Percentiles rank a stretch among this genome's conserved stretches.
These are phyloP conservation scores for Postia placenta DNA, from an alignment of 768 basidiomycete species.

Conservation along the genomic window DNA sequence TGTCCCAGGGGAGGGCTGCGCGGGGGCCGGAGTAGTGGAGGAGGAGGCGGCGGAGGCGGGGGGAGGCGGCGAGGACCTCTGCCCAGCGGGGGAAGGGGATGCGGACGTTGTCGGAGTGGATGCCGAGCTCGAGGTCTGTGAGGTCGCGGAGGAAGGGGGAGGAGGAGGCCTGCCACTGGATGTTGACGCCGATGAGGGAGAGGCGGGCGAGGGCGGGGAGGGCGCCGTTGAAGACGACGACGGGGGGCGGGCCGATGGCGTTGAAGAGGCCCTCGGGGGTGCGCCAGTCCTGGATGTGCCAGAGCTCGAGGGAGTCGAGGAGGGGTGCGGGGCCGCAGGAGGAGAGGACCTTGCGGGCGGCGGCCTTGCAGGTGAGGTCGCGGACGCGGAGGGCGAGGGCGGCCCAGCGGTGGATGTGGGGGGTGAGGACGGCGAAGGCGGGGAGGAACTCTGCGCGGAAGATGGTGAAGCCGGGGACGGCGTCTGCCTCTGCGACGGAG, in stretches of 20 bases:
- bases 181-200: conserved; percentile 60
- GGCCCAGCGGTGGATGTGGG: conserved; percentile 47
- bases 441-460: conserved; percentile 42
- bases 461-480: conserved; percentile 43
- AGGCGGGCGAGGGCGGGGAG: conserved; percentile 49
- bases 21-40: conserved; percentile 58
- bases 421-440: conserved; percentile 29
- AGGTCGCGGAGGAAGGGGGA: conserved; percentile 48
- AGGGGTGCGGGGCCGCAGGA: conserved; percentile 47
- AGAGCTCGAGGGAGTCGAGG: conserved; percentile 55
- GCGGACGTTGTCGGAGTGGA: conserved; percentile 54
- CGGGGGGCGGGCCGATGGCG: conserved; percentile 54
- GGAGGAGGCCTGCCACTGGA: conserved; percentile 51
- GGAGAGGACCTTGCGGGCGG: conserved; percentile 44
- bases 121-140: conserved; percentile 48
- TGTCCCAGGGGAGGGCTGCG: conserved; percentile 16
- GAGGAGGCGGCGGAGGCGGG: conserved; percentile 39
- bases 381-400: conserved; percentile 57
- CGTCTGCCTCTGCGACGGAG: conserved; percentile 43
- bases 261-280: conserved; percentile 44
- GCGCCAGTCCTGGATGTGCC: conserved; percentile 56
- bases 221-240: conserved; percentile 47
- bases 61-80: conserved; percentile 44
- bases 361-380: conserved; percentile 51
- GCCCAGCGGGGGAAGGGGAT: conserved; percentile 51